Evolutionary conservation across 2,329 filamentous ascomycete genomes (phyloP), one percentile per base, ranked within the genome.

Genomic region (Talaromyces sp.): DNA sequence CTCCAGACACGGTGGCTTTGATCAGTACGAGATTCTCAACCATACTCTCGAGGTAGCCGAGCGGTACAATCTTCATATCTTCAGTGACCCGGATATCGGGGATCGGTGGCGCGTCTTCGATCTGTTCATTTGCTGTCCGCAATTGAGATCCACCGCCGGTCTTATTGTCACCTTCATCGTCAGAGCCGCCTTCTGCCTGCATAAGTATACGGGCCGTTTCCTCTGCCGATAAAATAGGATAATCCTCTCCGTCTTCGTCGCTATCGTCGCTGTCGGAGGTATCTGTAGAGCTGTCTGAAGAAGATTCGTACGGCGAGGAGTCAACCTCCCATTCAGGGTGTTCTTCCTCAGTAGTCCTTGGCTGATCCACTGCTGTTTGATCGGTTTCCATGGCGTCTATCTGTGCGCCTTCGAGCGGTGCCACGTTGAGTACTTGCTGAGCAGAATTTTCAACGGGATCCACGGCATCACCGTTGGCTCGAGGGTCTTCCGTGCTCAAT

Each of bases 131-230:
- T 72, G 91, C 88, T 0, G 92, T 96, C 63, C 89, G 86, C 50
- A 96, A 77, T 50, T 85, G 83, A 1, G 77, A 74, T 35, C 74
- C 78, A 21, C 73, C 69, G 69, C 78, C 76, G 33, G 75, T 72
- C 58, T 82, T 83, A 25, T 80, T 80, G 16, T 85, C 84, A 12
- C 84, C 86, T 68, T 92, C 92, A 60, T 93, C 90, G 61, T 95
- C 92, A 1, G 90, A 92, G 1, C 87, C 90, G 35, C 83, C 87
- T 66, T 93, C 92, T 48, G 86, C 89, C 66, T 88, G 84, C 91
- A 98, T 96, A 23, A 98, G 80, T 56, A 96, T 86, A 37, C 88
- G 88, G 0, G 91, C 92, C 63, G 91, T 89, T 73, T 96, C 92
- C 70, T 93, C 91, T 1, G 92, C 85, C 60, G 88, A 88, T 1